Base-by-base conservation (phyloP, 2,329 filamentous ascomycete species). In the Trichoderma brevicompactum region DNA sequence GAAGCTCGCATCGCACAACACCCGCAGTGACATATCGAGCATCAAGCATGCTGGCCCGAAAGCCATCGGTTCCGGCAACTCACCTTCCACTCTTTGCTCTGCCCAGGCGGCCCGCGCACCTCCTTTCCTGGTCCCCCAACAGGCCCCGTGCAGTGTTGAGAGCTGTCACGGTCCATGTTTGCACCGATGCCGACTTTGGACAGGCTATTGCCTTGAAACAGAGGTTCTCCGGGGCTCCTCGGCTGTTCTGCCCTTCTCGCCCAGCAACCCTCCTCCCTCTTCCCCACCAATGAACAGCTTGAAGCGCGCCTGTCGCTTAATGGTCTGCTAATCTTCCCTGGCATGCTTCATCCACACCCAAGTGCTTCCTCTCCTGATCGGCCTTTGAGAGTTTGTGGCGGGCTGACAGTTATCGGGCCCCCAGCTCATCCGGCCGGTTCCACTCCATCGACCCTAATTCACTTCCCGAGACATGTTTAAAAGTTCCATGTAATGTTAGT, bases 221-320 rank as follows among this genome's bases (percentile, higher is more conserved):
- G 41, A 48, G 43, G 48, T 49, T 19, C 48, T 43, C 38, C 19
- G 48, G 40, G n/a, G 59, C 41, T 62, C 59, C 28, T 52, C 61
- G 36, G 50, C 32, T 53, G 50, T 52, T 43, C 23, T 41, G 15
- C 19, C 49, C 23, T 28, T 28, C 2, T 28, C 23, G 5, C 23
- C 23, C 48, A 52, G 32, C 55, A 62, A 36, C 63, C 44, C 54
- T 23, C 41, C 50, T 23, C 41, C 50, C 40, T 28, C 23, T 54
- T 48, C 28, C 32, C 54, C 40, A 43, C 63, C 48, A 59, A 46
- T 50, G 38, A 53, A 54, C 59, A 44, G 40, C 54, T 40, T 44
- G 63, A 41, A 60, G 54, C 63, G 48, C 63, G 63, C 19, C 48
- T 65, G 55, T 65, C 63, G 63, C 63, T 60, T 65, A 60, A 65